Percentiles rank a stretch among this genome's conserved stretches.
Evolutionary conservation across 306 rosid genomes (phyloP).

Genomic region (Begonia masoniana): DNA sequence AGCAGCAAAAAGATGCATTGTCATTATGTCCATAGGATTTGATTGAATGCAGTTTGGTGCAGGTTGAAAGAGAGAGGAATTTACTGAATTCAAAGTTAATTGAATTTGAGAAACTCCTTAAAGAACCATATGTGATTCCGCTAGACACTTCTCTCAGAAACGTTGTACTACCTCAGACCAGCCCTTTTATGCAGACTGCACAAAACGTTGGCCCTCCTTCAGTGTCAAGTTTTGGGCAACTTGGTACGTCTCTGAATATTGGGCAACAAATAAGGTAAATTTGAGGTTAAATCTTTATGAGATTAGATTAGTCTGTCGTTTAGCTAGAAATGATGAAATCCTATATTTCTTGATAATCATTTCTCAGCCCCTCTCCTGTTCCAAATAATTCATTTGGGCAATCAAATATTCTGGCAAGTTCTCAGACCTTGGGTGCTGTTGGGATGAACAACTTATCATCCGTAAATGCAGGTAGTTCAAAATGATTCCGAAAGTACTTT

Average conservation of each 20-base stretch:
- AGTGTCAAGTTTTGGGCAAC: constrained; percentile 77
- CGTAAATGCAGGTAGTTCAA: constrained; percentile 14
- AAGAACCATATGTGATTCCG: constrained; percentile 30
- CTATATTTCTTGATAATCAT: background rate
- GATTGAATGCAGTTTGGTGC: constrained; percentile 17
- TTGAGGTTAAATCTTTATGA: background rate
- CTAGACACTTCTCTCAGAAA: constrained; percentile 22
- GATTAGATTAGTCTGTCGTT: background rate
- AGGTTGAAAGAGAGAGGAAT: constrained; percentile 87
- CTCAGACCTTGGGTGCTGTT: constrained; percentile 14
- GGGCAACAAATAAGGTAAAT: constrained; percentile 42
- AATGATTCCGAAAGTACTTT: constrained; percentile 4
- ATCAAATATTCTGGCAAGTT: constrained; percentile 20
- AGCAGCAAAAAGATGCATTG: no score
- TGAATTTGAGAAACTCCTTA: constrained; percentile 60
- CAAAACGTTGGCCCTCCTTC: constrained; percentile 45
- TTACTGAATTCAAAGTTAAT: constrained; percentile 49
- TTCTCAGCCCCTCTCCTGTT: constrained; percentile 44
- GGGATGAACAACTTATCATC: constrained; percentile 15
- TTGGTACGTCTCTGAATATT: constrained; percentile 41
- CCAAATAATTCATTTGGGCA: constrained; percentile 19
- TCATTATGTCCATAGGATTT: no score
- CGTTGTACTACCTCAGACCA: constrained; percentile 17
- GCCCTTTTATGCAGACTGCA: constrained; percentile 16
- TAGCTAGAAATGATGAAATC: background rate